These are phyloP conservation scores for Chloris gayana DNA, from an alignment of 176 grass and related monocot species.

Conservation along the genomic window DNA sequence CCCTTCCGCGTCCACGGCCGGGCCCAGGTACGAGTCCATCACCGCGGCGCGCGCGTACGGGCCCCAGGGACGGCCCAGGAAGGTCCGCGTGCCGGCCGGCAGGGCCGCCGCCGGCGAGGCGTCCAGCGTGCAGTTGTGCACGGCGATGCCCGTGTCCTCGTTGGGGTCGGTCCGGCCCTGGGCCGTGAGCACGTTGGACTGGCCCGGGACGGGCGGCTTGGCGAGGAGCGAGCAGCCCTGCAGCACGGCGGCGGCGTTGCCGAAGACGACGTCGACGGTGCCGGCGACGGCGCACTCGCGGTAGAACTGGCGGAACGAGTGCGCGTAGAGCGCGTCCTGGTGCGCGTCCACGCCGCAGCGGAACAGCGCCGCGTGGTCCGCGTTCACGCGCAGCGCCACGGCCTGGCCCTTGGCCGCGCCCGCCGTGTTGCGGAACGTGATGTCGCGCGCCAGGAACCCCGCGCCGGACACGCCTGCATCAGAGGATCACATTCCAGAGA, in stretches of 20 bases:
- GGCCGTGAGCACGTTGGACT: constrained; percentile 70
- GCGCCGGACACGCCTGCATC: constrained; percentile 59
- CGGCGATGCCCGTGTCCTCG: constrained; percentile 69
- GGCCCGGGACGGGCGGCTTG: constrained; percentile 43
- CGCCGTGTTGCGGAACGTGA: constrained; percentile 83
- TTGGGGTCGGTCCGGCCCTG: constrained; percentile 56
- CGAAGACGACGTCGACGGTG: constrained; percentile 82
- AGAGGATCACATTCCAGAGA: neutral
- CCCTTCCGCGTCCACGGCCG: constrained; percentile 48
- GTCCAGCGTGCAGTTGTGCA: constrained; percentile 65
- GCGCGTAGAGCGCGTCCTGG: constrained; percentile 89
- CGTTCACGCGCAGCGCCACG: constrained; percentile 75
- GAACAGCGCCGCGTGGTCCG: constrained; percentile 63
- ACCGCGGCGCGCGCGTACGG: constrained; percentile 59
- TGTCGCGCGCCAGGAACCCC: constrained; percentile 74
- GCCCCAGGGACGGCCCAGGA: constrained; percentile 81
- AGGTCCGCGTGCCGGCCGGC: constrained; percentile 34
- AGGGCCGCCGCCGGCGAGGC: constrained; percentile 32
- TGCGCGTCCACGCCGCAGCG: constrained; percentile 61
- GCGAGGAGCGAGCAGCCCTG: constrained; percentile 73
- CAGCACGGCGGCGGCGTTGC: constrained; percentile 80
- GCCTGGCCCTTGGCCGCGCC: constrained; percentile 66
- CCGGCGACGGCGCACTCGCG: constrained; percentile 77
- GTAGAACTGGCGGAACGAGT: constrained; percentile 88
- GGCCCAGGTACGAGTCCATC: constrained; percentile 62